Evolutionary conservation across 768 basidiomycete genomes (phyloP).

Genomic region (Sporobolomyces pararoseus): DNA sequence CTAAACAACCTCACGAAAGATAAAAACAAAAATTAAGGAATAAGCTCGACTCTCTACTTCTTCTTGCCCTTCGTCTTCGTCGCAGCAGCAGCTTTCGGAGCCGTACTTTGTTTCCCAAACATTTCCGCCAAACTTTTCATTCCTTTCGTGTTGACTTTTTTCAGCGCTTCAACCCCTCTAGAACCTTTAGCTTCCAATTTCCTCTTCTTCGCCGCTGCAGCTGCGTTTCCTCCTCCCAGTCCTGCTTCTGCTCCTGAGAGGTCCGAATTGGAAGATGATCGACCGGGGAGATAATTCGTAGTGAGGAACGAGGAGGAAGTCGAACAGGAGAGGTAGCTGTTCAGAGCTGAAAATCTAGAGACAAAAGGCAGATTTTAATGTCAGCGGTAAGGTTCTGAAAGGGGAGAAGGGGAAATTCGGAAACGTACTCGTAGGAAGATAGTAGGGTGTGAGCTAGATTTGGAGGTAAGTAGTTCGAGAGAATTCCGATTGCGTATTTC

Average conservation of each 20-base stretch:
- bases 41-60: no score
- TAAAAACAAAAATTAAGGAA: no score
- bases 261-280: not conserved
- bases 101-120: slow-evolving; percentile 26
- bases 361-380: not conserved
- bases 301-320: slow-evolving; percentile 24
- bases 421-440: slow-evolving; percentile 17
- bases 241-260: not conserved
- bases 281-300: slow-evolving; percentile 37
- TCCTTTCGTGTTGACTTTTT: slow-evolving; percentile 42
- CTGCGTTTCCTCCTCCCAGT: slow-evolving; percentile 21
- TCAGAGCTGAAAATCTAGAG: slow-evolving; percentile 26
- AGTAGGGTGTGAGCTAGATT: slow-evolving; percentile 10
- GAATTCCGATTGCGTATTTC: slow-evolving; percentile 22
- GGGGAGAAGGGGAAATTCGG: not conserved
- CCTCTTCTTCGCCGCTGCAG: slow-evolving; percentile 29
- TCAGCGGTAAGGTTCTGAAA: not conserved
- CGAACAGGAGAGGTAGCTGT: slow-evolving; percentile 11
- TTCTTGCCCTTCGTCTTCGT: slow-evolving; percentile 20
- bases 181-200: slow-evolving; percentile 32
- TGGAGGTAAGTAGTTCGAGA: slow-evolving; percentile 34
- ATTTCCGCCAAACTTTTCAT: slow-evolving; percentile 30
- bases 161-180: slow-evolving; percentile 38
- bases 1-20: no score
- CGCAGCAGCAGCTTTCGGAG: not conserved